Percentiles rank a stretch among this genome's conserved stretches.
Conservation (phyloP, 345 rosid species). For the Citrus medica region DNA sequence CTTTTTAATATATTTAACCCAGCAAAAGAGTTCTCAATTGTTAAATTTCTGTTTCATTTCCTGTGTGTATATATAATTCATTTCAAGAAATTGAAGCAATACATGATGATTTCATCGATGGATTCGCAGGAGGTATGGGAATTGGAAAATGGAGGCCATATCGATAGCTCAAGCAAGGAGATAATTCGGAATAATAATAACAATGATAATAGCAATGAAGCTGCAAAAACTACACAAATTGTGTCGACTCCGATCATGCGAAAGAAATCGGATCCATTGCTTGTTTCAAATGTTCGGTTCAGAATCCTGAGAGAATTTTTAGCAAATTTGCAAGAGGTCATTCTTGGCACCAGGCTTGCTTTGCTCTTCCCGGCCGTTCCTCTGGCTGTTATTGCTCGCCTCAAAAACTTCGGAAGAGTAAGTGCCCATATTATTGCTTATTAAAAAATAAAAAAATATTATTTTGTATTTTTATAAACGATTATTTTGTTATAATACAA, state of each 20-base stretch:
- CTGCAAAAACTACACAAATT: slow-evolving; percentile 25
- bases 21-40: not conserved
- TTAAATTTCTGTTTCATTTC: not conserved
- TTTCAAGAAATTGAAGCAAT: not conserved
- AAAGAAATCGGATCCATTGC: slow-evolving; percentile 37
- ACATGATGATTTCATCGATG: slow-evolving; percentile 7
- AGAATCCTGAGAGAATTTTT: slow-evolving; percentile 25
- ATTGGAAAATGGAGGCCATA: slow-evolving; percentile 30
- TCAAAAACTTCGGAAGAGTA: slow-evolving; percentile 41
- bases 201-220: not conserved
- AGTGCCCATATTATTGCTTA: not conserved
- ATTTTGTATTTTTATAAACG: not conserved
- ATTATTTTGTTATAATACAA: too few relatives aligned
- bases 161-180: slow-evolving; percentile 1
- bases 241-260: slow-evolving; percentile 29
- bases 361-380: slow-evolving; percentile 56
- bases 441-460: not conserved
- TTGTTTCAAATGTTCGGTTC: slow-evolving; percentile 28
- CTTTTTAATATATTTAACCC: not conserved
- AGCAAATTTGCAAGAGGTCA: slow-evolving; percentile 38
- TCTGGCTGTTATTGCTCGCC: slow-evolving; percentile 42
- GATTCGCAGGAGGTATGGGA: slow-evolving; percentile 16
- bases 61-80: not conserved
- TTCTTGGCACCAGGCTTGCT: slow-evolving; percentile 50
- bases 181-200: not conserved